A percentile compares a stretch with the other conserved stretches of the same genome.
Evolutionary conservation across 345 rosid species (phyloP).

Genomic region (Populus ilicifolia): DNA sequence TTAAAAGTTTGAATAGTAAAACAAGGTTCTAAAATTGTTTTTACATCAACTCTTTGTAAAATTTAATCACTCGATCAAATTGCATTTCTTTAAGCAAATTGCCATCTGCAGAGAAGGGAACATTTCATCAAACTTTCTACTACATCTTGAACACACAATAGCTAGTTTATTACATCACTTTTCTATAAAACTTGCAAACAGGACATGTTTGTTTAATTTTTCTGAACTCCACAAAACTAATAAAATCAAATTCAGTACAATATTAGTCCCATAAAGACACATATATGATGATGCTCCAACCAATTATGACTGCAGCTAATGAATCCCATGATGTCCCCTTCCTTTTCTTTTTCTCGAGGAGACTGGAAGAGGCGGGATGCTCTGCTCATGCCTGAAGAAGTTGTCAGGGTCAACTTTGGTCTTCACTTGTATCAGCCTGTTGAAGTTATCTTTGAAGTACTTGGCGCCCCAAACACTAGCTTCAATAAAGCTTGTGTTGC

Average conservation of each 20-base stretch:
- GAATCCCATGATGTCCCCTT: neutral
- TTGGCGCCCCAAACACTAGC: constrained; percentile 16
- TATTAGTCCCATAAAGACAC: neutral
- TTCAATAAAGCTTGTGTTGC: neutral
- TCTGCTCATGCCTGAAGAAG: constrained; percentile 31
- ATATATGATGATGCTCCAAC: neutral
- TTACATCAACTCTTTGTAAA: too few relatives aligned
- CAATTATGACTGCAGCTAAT: neutral
- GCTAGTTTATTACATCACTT: neutral
- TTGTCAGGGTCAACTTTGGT: constrained; percentile 26
- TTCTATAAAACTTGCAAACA: neutral
- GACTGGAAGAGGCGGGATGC: constrained; percentile 21
- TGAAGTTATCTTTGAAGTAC: constrained; percentile 20
- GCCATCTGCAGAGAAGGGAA: too few relatives aligned
- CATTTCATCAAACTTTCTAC: too few relatives aligned
- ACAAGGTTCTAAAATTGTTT: too few relatives aligned
- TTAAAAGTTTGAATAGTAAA: too few relatives aligned
- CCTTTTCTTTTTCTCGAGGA: neutral
- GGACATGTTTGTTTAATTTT: neutral
- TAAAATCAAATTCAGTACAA: neutral
- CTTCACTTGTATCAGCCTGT: constrained; percentile 20
- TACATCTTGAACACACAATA: neutral
- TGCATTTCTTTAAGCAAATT: too few relatives aligned
- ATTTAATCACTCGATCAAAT: too few relatives aligned
- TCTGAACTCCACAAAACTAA: neutral